Conservation (phyloP, 176 grass and related monocot species). For the Panicum miliaceum region DNA sequence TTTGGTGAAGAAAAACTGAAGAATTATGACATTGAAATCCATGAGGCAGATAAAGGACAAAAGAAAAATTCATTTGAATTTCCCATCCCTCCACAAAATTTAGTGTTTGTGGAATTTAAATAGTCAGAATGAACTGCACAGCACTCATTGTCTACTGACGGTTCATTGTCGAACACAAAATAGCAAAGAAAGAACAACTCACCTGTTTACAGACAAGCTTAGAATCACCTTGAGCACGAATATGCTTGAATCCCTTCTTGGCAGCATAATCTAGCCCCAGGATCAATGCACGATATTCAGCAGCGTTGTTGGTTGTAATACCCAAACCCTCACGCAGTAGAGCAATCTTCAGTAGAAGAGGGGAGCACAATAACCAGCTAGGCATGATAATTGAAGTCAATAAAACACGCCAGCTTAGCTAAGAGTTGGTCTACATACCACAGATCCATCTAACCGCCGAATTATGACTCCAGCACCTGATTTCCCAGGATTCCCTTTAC, state of each 20-base stretch:
- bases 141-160: background rate
- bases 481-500: slow-evolving; percentile 93
- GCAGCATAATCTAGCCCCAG: slow-evolving; percentile 76
- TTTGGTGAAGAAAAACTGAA: slow-evolving; percentile 8
- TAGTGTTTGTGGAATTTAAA: slow-evolving; percentile 14
- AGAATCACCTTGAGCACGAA: slow-evolving; percentile 78
- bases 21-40: background rate
- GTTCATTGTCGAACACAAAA: slow-evolving; percentile 20
- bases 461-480: slow-evolving; percentile 82
- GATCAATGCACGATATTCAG: slow-evolving; percentile 89
- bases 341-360: slow-evolving; percentile 58
- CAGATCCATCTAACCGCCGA: slow-evolving; percentile 65
- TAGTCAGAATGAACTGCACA: background rate
- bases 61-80: background rate
- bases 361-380: background rate
- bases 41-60: background rate
- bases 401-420: background rate
- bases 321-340: slow-evolving; percentile 82
- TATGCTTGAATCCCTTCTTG: slow-evolving; percentile 84
- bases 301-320: slow-evolving; percentile 64
- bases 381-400: slow-evolving; percentile 21
- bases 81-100: background rate
- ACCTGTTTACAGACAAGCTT: slow-evolving; percentile 83
- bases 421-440: slow-evolving; percentile 56
- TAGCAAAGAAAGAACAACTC: slow-evolving; percentile 1